A percentile compares a stretch with the other conserved stretches of the same genome.
Evolutionary conservation across 1,284 basidiomycete species (phyloP).

Genomic region (Wallemia hederae): DNA sequence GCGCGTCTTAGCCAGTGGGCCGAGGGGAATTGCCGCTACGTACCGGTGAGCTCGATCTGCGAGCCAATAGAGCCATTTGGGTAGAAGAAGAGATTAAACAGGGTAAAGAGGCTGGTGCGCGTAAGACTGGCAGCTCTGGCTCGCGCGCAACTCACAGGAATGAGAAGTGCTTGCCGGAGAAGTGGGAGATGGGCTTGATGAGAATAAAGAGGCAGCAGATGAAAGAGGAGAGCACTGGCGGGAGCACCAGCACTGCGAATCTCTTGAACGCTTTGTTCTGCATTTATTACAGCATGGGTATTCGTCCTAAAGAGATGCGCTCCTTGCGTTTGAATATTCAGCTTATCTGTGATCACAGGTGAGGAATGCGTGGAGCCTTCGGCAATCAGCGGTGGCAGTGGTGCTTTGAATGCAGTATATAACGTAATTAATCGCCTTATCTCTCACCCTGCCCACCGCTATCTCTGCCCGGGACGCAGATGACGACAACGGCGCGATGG

Average conservation of each 20-base stretch:
- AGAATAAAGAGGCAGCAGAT: not conserved
- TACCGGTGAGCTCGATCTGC: not conserved
- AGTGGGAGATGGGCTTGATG: not conserved
- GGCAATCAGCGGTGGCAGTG: too few species aligned
- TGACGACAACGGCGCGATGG: too few species aligned
- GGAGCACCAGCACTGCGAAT: not conserved
- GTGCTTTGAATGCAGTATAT: too few species aligned
- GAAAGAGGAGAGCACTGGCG: not conserved
- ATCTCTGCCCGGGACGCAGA: too few species aligned
- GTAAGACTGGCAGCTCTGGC: not conserved
- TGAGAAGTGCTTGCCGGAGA: not conserved
- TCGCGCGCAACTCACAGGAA: not conserved
- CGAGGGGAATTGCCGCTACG: not conserved
- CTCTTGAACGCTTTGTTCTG: not conserved
- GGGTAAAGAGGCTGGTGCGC: not conserved
- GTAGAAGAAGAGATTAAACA: slow-evolving; percentile 1
- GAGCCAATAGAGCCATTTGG: not conserved
- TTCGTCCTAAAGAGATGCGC: not conserved
- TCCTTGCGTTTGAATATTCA: too few species aligned
- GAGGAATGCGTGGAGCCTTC: too few species aligned
- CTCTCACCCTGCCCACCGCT: too few species aligned
- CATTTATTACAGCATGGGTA: not conserved
- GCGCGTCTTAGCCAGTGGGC: not conserved
- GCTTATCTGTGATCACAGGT: not conserved
- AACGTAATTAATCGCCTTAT: too few species aligned